Conservation (phyloP, 768 basidiomycete genomes). For the Calocera cornea region DNA sequence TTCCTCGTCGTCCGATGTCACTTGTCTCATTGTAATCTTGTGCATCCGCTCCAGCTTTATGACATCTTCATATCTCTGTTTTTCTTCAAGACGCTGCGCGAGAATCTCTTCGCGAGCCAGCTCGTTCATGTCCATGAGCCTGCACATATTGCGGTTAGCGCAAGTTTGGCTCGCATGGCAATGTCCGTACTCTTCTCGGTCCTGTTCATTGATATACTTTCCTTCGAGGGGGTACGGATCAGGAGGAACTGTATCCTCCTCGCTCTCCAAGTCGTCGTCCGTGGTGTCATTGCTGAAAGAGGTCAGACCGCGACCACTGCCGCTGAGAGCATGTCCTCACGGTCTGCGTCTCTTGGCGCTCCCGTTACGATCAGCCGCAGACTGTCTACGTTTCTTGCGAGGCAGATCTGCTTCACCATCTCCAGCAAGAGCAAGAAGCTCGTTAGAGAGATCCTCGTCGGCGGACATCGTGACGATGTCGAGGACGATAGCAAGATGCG, state of each 20-base stretch:
- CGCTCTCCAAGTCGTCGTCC: slow-evolving; percentile 47
- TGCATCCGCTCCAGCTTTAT: slow-evolving; percentile 61
- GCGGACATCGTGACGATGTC: background rate
- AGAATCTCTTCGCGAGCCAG: slow-evolving; percentile 81
- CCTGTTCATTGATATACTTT: slow-evolving; percentile 73
- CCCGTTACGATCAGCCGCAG: background rate
- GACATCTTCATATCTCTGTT: slow-evolving; percentile 59
- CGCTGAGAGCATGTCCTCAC: background rate
- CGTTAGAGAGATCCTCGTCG: slow-evolving; percentile 21
- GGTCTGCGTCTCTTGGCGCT: slow-evolving; percentile 43
- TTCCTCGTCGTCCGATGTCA: slow-evolving; percentile 34
- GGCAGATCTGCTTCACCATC: slow-evolving; percentile 14
- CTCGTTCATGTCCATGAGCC: slow-evolving; percentile 68
- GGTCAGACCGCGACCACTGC: background rate
- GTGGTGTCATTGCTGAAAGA: slow-evolving; percentile 29
- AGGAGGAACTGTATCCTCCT: slow-evolving; percentile 38
- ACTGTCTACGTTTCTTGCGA: slow-evolving; percentile 15
- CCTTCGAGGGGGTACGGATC: slow-evolving; percentile 86
- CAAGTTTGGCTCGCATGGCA: background rate
- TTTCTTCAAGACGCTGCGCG: slow-evolving; percentile 64
- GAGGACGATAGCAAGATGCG: background rate
- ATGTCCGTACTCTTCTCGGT: slow-evolving; percentile 58
- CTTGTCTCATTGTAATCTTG: slow-evolving; percentile 42
- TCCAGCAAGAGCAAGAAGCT: slow-evolving; percentile 25
- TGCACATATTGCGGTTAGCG: slow-evolving; percentile 23